Evolutionary conservation across 805 yeast genomes (phyloP).

Genomic region (Hanseniaspora valbyensis): DNA sequence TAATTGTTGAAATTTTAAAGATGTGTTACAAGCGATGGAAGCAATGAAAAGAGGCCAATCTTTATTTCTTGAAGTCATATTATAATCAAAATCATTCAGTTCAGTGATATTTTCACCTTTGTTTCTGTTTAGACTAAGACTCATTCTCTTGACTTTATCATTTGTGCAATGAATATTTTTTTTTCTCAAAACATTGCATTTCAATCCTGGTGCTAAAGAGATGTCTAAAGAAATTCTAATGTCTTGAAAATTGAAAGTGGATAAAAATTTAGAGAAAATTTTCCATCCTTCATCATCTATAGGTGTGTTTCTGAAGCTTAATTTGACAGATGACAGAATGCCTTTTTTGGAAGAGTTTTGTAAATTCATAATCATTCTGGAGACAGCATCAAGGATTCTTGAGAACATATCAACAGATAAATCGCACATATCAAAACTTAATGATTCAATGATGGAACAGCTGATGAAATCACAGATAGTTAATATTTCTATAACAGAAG

Average conservation of each 20-base stretch:
- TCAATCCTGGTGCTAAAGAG: slow-evolving; percentile 37
- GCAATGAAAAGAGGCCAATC: slow-evolving; percentile 78
- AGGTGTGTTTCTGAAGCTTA: slow-evolving; percentile 71
- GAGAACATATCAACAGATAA: slow-evolving; percentile 67
- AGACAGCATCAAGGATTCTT: slow-evolving; percentile 53
- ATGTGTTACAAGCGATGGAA: slow-evolving; percentile 56
- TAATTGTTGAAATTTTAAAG: slow-evolving; percentile 31
- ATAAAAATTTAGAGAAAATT: slow-evolving; percentile 62
- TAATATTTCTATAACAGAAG: slow-evolving; percentile 76
- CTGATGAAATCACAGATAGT: slow-evolving; percentile 81
- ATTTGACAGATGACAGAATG: slow-evolving; percentile 44
- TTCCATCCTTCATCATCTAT: slow-evolving; percentile 72
- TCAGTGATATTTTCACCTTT: neutral
- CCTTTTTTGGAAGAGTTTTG: neutral
- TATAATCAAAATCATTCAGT: slow-evolving; percentile 11
- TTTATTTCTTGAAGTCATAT: slow-evolving; percentile 35
- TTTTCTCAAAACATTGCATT: slow-evolving; percentile 31
- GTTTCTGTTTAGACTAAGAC: neutral
- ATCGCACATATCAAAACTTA: slow-evolving; percentile 69
- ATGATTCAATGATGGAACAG: slow-evolving; percentile 68
- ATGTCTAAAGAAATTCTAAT: slow-evolving; percentile 51
- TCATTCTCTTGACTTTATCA: slow-evolving; percentile 34
- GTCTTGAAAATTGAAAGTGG: slow-evolving; percentile 38
- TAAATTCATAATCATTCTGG: slow-evolving; percentile 26
- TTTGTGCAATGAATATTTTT: slow-evolving; percentile 30